Evolutionary conservation across 768 basidiomycete species (phyloP), one percentile per base, ranked within the genome.

Genomic region (Ramaria sp.): DNA sequence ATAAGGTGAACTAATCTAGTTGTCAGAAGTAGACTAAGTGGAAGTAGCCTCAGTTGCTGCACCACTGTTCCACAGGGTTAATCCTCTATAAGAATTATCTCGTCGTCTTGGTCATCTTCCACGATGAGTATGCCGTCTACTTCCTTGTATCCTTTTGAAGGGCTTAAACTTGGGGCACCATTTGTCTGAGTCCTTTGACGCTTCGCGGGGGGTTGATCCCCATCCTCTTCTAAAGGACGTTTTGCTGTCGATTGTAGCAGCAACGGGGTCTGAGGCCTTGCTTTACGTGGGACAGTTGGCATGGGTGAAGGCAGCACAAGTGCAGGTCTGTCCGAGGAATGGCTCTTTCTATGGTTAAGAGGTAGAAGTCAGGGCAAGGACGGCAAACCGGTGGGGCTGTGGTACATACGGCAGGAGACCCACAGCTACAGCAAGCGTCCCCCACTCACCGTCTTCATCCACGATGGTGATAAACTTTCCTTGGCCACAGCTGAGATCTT

Each of bases 401-500:
- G 24, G 30, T 31, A 81, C 89, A 67, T 63, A 91, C 89, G 89
- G 84, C 54, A 90, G 73, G 24, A 71, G 69, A 50, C 82, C 79
- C 42, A 95, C 65, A 0, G 79, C 86, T 17, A 94, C 75, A 7
- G 82, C 76, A 30, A 95, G 78, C 1, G 86, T 89, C 10, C 76
- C 81, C 69, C 74, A 78, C 58, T 82, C 83, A 5, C 80, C 88
- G 31, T 94, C 90, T 63, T 96, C 93, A 67, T 97, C 93, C 4
- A 84, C 84, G 34, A 97, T 86, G 4, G 83, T 82, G 65, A 98
- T 65, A 72, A 96, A 95, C 71, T 85, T 93, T 42, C 94, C 92
- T 54, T 84, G 72, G 0, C 78, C 81, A 33, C 95, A 82, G 48
- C 80, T 86, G 54, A 98, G 65, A 62, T 89, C 88, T 61, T 82